These are phyloP conservation scores for Lentinula boryana DNA, from an alignment of 768 basidiomycete genomes.

Conservation along the genomic window DNA sequence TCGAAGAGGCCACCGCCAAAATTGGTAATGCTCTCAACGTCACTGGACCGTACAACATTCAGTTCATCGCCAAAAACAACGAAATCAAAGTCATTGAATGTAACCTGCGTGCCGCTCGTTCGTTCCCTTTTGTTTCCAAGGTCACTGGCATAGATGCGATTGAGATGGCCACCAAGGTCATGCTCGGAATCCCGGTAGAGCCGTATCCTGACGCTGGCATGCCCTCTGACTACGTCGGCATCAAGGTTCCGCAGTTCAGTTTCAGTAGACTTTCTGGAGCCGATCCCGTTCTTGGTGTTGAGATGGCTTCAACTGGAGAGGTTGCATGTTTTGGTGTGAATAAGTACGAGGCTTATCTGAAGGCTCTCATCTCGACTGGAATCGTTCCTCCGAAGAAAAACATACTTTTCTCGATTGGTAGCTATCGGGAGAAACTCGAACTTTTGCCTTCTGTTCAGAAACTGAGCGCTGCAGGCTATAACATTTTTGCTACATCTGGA, in stretches of 20 bases:
- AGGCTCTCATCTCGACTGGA: conserved; percentile 94
- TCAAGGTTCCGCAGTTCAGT: conserved; percentile 99
- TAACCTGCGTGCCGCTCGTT: conserved; percentile 94
- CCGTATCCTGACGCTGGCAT: conserved; percentile 86
- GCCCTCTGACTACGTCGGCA: conserved; percentile 91
- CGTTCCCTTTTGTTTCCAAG: conserved; percentile 99
- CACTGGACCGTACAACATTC: conserved; percentile 98
- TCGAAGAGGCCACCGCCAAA: conserved; percentile 95
- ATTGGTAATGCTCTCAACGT: conserved; percentile 97
- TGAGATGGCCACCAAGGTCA: conserved; percentile 98
- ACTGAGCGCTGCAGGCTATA: conserved; percentile 87
- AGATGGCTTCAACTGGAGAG: conserved; percentile 99
- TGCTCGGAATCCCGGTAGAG: conserved; percentile 86
- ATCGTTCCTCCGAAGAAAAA: conserved; percentile 96
- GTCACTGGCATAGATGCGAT: conserved; percentile 97
- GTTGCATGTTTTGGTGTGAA: conserved; percentile 98
- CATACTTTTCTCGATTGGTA: conserved; percentile 93
- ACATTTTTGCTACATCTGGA: conserved; percentile 94
- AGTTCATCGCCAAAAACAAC: conserved; percentile 99
- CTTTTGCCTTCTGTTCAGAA: conserved; percentile 94
- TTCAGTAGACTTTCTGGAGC: conserved; percentile 96
- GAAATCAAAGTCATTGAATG: conserved; percentile 99
- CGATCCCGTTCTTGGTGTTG: conserved; percentile 95
- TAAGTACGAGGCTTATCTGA: conserved; percentile 98
- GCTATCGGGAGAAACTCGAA: conserved; percentile 96